These are phyloP conservation scores for Stygiomarasmius scandens DNA, from an alignment of 1,284 basidiomycete genomes.

Conservation along the genomic window DNA sequence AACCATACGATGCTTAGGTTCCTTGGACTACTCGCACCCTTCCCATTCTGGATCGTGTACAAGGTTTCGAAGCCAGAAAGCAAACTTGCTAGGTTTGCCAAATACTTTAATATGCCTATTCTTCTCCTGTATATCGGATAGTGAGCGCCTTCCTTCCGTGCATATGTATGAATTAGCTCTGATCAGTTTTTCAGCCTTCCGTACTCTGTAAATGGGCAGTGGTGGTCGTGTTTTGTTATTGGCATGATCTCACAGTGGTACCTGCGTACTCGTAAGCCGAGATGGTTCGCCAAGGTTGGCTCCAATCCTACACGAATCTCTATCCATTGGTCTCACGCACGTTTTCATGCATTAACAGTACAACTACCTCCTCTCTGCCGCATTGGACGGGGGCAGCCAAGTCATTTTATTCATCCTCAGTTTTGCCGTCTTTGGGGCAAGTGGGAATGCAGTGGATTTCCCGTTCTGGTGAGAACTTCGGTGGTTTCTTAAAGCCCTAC, in stretches of 20 bases:
- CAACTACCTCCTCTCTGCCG: constrained; percentile 49
- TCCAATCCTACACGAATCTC: not conserved
- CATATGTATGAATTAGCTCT: no score
- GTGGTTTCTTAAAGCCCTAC: no score
- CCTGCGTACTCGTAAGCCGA: constrained; percentile 45
- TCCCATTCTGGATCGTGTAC: constrained; percentile 54
- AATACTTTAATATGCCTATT: constrained; percentile 54
- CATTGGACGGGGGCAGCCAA: constrained; percentile 50
- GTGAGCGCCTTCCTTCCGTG: constrained; percentile 16
- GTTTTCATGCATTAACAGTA: constrained; percentile 15
- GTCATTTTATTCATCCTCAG: constrained; percentile 50
- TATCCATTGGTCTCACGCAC: constrained; percentile 1
- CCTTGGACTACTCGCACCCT: constrained; percentile 49
- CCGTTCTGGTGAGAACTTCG: constrained; percentile 48
- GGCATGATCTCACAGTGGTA: constrained; percentile 52
- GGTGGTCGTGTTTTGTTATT: constrained; percentile 52
- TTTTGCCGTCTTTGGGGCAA: constrained; percentile 71
- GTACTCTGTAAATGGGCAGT: constrained; percentile 58
- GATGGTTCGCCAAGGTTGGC: constrained; percentile 51
- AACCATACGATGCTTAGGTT: constrained; percentile 28
- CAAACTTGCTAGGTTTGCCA: constrained; percentile 34
- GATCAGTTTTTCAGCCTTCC: constrained; percentile 34
- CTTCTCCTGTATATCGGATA: constrained; percentile 54
- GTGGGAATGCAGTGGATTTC: constrained; percentile 59
- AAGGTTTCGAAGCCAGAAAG: constrained; percentile 35